phyloP scores from a whole-genome alignment of 768 basidiomycete genomes.

The Tremella fuciformis region DNA sequence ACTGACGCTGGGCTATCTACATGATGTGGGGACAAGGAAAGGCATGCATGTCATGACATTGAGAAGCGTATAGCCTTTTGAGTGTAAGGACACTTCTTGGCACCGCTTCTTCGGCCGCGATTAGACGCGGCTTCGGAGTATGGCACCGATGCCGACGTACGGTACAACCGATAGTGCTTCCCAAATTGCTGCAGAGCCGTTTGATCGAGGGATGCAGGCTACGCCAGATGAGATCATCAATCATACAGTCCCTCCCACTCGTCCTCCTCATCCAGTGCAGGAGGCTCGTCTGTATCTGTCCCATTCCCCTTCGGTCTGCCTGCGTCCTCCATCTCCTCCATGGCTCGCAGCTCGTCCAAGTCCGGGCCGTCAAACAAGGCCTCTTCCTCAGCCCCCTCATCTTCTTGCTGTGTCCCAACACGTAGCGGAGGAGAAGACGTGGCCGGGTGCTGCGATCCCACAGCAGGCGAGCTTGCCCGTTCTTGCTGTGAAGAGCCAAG shows the following conservation, averaged over 20 bases:
- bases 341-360: constrained; percentile 54
- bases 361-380: constrained; percentile 25
- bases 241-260: constrained; percentile 48
- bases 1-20: too few relatives aligned
- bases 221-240: constrained; percentile 8
- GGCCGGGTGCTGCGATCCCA: constrained; percentile 2
- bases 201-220: too few relatives aligned
- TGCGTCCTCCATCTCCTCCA: constrained; percentile 66
- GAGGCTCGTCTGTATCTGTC: constrained; percentile 13
- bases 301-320: constrained; percentile 1
- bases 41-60: too few relatives aligned
- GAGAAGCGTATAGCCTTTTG: too few relatives aligned
- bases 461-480: neutral
- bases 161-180: too few relatives aligned
- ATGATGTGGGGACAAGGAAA: too few relatives aligned
- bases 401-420: neutral
- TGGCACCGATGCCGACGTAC: too few relatives aligned
- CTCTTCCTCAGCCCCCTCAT: constrained; percentile 49
- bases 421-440: constrained; percentile 3
- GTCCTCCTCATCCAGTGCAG: constrained; percentile 29
- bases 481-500: constrained; percentile 13
- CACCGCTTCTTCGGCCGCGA: too few relatives aligned
- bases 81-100: too few relatives aligned
- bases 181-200: too few relatives aligned
- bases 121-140: too few relatives aligned